Base-by-base conservation (phyloP, 371 early-diverging fungal species). In the Circinella umbellata region DNA sequence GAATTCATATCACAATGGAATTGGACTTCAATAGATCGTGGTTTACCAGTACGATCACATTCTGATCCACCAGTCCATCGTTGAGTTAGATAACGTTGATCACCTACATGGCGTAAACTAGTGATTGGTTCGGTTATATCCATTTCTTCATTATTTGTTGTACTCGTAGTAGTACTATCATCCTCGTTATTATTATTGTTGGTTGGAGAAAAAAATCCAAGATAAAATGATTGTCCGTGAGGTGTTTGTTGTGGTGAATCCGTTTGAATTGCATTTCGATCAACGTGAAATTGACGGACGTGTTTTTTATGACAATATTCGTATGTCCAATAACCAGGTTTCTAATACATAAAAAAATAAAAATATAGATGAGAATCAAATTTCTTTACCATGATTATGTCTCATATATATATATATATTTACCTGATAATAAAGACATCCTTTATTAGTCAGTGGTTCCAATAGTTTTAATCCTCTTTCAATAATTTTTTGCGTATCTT, bases 261-360 rank as follows among this genome's bases (percentile, higher is more conserved):
- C 9, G 63, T 54, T 63, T 69, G 63, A 39, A 69, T 51, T 3
- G 55, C 66, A 27, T 47, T 73, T 53, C 39, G 74, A 36, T 80
- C 80, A 15, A 80, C 71, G 65, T 93, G 91, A 71, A 82, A 92
- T 76, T 95, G 95, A 4, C 93, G 89, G 17, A 95, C 87, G 54
- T 88, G 79, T 46, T 74, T 77, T 55, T 79, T 77, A 75, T 91
- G 93, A 71, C 95, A 95, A 73, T 89, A 92, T 76, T 95, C 94
- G 68, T 93, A 95, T 0, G 89, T 81, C 93, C 93, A 95, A 77
- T 89, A 94, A 18, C 85, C 88, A 36, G 79, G 77, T 18, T 74
- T 71, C 86, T 93, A 81, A 27, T 27, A 27, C 27, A 27, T 27
- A 27, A 59, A 27, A 11, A 34, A 42, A 42, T 9, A 1, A 42